Evolutionary conservation across 345 rosid genomes (phyloP).

Genomic region (Mercurialis annua): DNA sequence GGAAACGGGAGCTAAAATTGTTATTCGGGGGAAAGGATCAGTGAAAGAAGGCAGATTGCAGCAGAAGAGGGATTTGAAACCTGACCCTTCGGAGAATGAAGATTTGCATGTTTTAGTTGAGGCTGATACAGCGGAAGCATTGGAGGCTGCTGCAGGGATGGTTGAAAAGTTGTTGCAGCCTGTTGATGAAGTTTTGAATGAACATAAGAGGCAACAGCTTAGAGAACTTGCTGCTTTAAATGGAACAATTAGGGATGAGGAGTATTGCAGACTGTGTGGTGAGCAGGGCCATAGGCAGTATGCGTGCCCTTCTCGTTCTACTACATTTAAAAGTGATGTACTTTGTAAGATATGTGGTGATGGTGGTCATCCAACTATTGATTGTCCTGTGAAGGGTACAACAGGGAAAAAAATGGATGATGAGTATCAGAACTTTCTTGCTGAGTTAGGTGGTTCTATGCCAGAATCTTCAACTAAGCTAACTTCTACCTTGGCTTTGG

Average conservation of each 20-base stretch:
- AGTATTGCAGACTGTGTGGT: conserved; percentile 86
- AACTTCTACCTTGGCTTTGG: conserved; percentile 57
- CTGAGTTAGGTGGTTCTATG: conserved; percentile 83
- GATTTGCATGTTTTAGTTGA: conserved; percentile 98
- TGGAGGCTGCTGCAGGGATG: conserved; percentile 96
- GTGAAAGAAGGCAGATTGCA: conserved; percentile 88
- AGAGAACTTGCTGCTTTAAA: conserved; percentile 95
- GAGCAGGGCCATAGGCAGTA: conserved; percentile 93
- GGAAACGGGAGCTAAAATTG: conserved; percentile 94
- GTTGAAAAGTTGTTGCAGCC: conserved; percentile 96
- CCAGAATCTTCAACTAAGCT: conserved; percentile 88
- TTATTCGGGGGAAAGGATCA: conserved; percentile 94
- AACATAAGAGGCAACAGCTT: conserved; percentile 98
- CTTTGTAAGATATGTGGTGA: conserved; percentile 99
- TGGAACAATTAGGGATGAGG: conserved; percentile 98
- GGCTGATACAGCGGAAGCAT: conserved; percentile 85
- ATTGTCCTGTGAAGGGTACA: conserved; percentile 94
- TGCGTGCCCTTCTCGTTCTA: conserved; percentile 83
- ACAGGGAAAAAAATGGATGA: conserved; percentile 98
- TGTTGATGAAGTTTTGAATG: conserved; percentile 92
- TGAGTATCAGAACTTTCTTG: conserved; percentile 93
- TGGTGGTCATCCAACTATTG: conserved; percentile 97
- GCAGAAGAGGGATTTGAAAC: conserved; percentile 93
- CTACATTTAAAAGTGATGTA: conserved; percentile 95
- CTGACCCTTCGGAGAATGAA: conserved; percentile 90